A percentile compares a stretch with the other conserved stretches of the same genome.
Evolutionary conservation across 1,284 basidiomycete species (phyloP).

Genomic region (Schizopora paradoxa): DNA sequence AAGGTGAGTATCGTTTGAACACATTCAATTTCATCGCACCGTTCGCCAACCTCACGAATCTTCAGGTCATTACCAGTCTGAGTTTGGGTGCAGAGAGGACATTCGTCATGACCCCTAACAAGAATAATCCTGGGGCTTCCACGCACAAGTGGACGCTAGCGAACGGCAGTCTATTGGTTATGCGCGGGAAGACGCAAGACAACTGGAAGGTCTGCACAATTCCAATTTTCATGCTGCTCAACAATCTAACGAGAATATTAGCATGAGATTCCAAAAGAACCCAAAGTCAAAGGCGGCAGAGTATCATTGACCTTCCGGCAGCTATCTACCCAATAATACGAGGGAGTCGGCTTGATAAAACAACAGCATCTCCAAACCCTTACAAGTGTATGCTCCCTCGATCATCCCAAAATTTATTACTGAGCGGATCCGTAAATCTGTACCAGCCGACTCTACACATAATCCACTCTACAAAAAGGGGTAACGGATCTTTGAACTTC

Average conservation of each 20-base stretch:
- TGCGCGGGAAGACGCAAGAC: constrained; percentile 46
- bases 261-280: constrained; percentile 42
- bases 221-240: neutral
- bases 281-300: constrained; percentile 29
- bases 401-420: no score
- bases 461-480: no score
- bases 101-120: constrained; percentile 40
- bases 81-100: constrained; percentile 41
- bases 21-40: constrained; percentile 20
- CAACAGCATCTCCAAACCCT: no score
- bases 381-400: no score
- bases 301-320: constrained; percentile 42
- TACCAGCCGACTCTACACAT: no score
- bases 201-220: constrained; percentile 37
- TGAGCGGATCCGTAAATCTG: no score
- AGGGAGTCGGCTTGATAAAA: no score
- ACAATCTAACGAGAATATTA: constrained; percentile 10
- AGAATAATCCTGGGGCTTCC: constrained; percentile 17
- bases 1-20: constrained; percentile 24
- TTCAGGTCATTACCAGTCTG: constrained; percentile 43
- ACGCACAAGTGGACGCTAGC: constrained; percentile 31
- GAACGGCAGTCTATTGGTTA: constrained; percentile 43
- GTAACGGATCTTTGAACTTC: no score
- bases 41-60: constrained; percentile 19
- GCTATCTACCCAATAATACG: no score